Percentiles rank a stretch among this genome's conserved stretches.
Evolutionary conservation across 495 filamentous ascomycete genomes (phyloP).

Genomic region (Daldinia decipiens): DNA sequence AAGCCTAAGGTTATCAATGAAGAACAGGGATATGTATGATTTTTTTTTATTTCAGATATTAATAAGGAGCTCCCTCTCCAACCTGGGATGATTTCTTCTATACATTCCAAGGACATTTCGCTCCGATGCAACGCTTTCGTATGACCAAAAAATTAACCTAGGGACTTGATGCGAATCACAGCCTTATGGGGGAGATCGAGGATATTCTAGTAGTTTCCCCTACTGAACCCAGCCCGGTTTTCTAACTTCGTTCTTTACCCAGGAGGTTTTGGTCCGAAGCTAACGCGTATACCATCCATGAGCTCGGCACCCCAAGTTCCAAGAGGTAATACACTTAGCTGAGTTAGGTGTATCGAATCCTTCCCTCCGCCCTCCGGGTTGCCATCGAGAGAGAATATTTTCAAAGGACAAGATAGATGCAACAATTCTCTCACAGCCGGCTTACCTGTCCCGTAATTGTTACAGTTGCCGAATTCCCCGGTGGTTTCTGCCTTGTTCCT

Average conservation of each 20-base stretch:
- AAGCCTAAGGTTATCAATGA: conserved; percentile 5
- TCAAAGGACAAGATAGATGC: conserved; percentile 16
- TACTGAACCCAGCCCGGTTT: conserved; percentile 22
- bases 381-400: conserved; percentile 12
- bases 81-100: background rate
- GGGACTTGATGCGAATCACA: conserved; percentile 28
- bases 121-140: conserved; percentile 28
- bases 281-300: conserved; percentile 27
- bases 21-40: conserved; percentile 24
- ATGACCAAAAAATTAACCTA: background rate
- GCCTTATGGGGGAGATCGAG: conserved; percentile 38
- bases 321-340: conserved; percentile 25
- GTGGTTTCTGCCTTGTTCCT: conserved; percentile 11
- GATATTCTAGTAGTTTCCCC: conserved; percentile 33
- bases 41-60: conserved; percentile 12
- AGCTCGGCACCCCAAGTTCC: conserved; percentile 19
- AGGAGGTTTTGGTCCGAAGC: conserved; percentile 45
- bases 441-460: conserved; percentile 17
- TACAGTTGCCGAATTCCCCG: conserved; percentile 30
- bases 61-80: background rate
- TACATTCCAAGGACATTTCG: conserved; percentile 18
- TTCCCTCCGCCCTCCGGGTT: background rate
- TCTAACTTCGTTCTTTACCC: conserved; percentile 16
- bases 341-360: conserved; percentile 1
- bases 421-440: conserved; percentile 21